Evolutionary conservation across 176 grass and related monocot genomes (phyloP).

Genomic region (Elymus sibiricus): DNA sequence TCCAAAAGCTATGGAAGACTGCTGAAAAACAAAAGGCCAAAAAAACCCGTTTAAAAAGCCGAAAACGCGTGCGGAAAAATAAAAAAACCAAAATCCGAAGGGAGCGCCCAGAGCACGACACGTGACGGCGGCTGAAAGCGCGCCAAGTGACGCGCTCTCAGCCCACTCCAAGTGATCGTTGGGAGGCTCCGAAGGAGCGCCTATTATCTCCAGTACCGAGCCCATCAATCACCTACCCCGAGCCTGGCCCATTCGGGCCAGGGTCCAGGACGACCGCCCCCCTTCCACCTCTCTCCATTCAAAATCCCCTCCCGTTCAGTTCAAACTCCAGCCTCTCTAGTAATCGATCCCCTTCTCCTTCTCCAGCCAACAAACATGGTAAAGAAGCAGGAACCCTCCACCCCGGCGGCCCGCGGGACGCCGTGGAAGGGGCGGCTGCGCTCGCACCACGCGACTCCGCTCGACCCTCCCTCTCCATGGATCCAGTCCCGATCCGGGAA

Average conservation of each 20-base stretch:
- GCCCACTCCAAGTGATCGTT: too few species aligned
- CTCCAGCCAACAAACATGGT: neutral
- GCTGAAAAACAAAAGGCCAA: too few species aligned
- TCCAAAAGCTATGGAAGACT: too few species aligned
- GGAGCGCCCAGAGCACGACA: too few species aligned
- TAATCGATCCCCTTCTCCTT: neutral
- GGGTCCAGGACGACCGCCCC: neutral
- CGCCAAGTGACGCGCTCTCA: too few species aligned
- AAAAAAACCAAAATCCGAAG: too few species aligned
- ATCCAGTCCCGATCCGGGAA: neutral
- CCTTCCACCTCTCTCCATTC: neutral
- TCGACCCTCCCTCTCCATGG: neutral
- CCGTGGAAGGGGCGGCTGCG: conserved; percentile 26
- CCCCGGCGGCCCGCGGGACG: neutral
- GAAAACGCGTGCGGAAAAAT: too few species aligned
- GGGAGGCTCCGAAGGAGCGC: too few species aligned
- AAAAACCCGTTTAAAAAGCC: too few species aligned
- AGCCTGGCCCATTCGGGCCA: neutral
- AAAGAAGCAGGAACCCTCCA: conserved; percentile 6
- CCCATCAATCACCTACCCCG: neutral
- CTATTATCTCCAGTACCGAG: too few species aligned
- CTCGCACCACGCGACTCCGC: neutral
- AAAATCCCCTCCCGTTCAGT: conserved; percentile 7
- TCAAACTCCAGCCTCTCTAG: neutral
- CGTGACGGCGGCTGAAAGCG: too few species aligned